phyloP scores from a whole-genome alignment of 805 yeast genomes.

The Clavispora phyllophila region DNA sequence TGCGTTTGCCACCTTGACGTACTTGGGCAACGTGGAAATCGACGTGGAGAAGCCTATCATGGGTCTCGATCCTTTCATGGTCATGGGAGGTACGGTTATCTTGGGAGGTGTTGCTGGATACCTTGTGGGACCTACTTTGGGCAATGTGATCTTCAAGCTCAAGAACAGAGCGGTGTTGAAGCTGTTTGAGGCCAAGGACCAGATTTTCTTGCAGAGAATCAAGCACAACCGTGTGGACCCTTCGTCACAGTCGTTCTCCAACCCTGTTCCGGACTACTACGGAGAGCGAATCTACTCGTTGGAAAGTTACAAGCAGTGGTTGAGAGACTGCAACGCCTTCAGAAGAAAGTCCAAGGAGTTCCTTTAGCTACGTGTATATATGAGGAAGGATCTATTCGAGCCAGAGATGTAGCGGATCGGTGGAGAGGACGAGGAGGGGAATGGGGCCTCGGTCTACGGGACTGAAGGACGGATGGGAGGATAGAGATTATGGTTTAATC shows the following conservation, averaged over 20 bases:
- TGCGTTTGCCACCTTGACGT: slow-evolving; percentile 64
- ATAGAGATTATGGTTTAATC: no score
- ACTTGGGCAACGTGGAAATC: slow-evolving; percentile 73
- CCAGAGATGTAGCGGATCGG: not conserved
- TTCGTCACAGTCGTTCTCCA: slow-evolving; percentile 78
- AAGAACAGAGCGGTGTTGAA: slow-evolving; percentile 43
- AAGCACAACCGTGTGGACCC: slow-evolving; percentile 86
- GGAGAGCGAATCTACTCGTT: slow-evolving; percentile 92
- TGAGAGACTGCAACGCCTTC: slow-evolving; percentile 90
- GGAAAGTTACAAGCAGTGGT: slow-evolving; percentile 88
- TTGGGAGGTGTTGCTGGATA: slow-evolving; percentile 75
- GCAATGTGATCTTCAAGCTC: slow-evolving; percentile 62
- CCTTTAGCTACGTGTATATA: slow-evolving; percentile 29
- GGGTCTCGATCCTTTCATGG: slow-evolving; percentile 87
- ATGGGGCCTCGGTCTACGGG: no score
- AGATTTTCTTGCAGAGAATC: slow-evolving; percentile 68
- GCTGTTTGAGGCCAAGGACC: slow-evolving; percentile 58
- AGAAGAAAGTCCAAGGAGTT: slow-evolving; percentile 76
- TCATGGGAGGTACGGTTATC: slow-evolving; percentile 68
- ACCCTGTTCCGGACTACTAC: slow-evolving; percentile 98
- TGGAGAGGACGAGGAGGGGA: no score
- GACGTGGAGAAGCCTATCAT: slow-evolving; percentile 81
- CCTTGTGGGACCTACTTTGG: slow-evolving; percentile 76
- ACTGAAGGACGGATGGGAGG: no score
- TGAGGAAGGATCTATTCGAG: not conserved